Conservation (phyloP, 257 asterid species). For the Henckelia pumila region DNA sequence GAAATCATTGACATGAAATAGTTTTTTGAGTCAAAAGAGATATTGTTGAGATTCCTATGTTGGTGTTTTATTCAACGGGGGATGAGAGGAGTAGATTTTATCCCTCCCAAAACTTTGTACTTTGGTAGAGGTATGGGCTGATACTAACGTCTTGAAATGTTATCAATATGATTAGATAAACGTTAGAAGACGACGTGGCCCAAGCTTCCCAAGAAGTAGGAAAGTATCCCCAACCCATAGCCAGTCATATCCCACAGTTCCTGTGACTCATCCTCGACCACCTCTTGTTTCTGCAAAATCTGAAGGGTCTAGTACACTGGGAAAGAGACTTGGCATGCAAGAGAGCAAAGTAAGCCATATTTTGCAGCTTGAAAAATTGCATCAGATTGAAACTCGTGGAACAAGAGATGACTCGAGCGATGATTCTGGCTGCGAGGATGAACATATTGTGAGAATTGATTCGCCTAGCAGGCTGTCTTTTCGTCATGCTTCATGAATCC, state of each 20-base stretch:
- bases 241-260: constrained; percentile 55
- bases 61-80: background rate
- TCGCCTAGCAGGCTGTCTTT: constrained; percentile 76
- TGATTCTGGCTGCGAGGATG: constrained; percentile 87
- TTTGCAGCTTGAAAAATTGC: constrained; percentile 22
- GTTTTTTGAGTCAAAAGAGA: background rate
- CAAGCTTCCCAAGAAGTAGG: constrained; percentile 34
- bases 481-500: constrained; percentile 36
- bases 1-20: background rate
- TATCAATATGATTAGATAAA: constrained; percentile 44
- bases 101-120: background rate
- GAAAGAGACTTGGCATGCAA: constrained; percentile 34
- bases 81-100: background rate
- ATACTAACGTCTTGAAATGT: constrained; percentile 21
- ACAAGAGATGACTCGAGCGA: constrained; percentile 58
- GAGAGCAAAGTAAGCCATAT: constrained; percentile 21
- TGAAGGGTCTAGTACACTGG: constrained; percentile 64
- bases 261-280: constrained; percentile 30
- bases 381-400: constrained; percentile 27
- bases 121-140: background rate
- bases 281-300: constrained; percentile 58
- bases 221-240: constrained; percentile 46
- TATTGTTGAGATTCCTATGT: background rate
- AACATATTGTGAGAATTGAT: constrained; percentile 69
- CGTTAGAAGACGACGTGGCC: constrained; percentile 27